A percentile compares a stretch with the other conserved stretches of the same genome.
Evolutionary conservation across 345 rosid species (phyloP).

Genomic region (Aegle marmelos): DNA sequence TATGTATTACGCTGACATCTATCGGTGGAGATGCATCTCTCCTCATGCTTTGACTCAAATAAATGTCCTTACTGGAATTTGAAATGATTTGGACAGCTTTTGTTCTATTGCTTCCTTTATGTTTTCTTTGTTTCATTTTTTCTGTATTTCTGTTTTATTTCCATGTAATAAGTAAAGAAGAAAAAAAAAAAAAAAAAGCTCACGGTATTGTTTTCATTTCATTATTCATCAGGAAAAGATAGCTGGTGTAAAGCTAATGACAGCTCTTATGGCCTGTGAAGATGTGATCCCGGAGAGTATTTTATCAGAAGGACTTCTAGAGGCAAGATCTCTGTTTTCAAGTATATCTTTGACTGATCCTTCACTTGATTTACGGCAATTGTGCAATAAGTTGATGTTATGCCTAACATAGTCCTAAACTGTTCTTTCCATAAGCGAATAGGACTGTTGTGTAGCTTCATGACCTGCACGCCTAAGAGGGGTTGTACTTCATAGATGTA

Average conservation of each 20-base stretch:
- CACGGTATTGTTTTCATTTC: neutral
- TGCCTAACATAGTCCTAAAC: conserved; percentile 45
- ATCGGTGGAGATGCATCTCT: neutral
- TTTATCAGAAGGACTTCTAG: conserved; percentile 55
- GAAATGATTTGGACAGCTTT: neutral
- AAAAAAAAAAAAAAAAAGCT: neutral
- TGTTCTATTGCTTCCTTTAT: neutral
- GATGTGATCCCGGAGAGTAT: conserved; percentile 60
- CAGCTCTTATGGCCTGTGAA: conserved; percentile 85
- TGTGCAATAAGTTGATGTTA: conserved; percentile 58
- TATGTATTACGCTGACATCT: neutral
- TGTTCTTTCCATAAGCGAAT: neutral
- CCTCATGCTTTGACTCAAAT: neutral
- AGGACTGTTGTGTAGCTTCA: neutral
- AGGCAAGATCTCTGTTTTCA: conserved; percentile 63
- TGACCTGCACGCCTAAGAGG: neutral
- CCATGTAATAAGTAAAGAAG: neutral
- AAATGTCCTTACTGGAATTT: neutral
- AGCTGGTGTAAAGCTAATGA: conserved; percentile 78
- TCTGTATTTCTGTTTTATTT: neutral
- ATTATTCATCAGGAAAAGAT: conserved; percentile 63
- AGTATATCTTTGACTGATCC: conserved; percentile 52
- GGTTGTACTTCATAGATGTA: neutral
- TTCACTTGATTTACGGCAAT: conserved; percentile 45
- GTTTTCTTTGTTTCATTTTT: neutral